Evolutionary conservation across 257 asterid species (phyloP).

Genomic region (Solanum corneliomulleri): DNA sequence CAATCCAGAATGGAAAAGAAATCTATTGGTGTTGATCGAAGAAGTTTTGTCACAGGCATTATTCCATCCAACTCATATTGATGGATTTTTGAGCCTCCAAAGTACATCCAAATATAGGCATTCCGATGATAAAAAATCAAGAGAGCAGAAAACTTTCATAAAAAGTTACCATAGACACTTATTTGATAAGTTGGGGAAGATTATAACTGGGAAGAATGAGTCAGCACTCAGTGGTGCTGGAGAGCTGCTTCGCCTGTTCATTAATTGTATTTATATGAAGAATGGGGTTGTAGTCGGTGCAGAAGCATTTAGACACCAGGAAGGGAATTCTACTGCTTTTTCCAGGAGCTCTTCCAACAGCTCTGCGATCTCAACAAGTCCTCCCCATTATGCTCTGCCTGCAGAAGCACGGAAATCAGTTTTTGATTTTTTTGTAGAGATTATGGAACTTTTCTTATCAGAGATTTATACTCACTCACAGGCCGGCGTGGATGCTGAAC

Average conservation of each 20-base stretch:
- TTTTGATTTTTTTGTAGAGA: constrained; percentile 60
- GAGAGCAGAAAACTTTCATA: constrained; percentile 36
- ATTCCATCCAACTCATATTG: constrained; percentile 75
- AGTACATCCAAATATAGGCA: constrained; percentile 39
- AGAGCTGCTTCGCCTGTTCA: constrained; percentile 63
- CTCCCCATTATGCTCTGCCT: constrained; percentile 17
- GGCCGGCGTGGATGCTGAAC: constrained; percentile 19
- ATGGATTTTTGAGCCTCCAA: constrained; percentile 61
- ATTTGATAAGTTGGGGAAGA: constrained; percentile 69
- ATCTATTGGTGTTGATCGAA: constrained; percentile 36
- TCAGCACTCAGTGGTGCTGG: constrained; percentile 58
- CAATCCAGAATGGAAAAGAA: constrained; percentile 24
- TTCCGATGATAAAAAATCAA: constrained; percentile 26
- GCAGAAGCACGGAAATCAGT: constrained; percentile 47
- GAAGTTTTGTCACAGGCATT: constrained; percentile 79
- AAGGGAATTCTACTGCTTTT: constrained; percentile 3
- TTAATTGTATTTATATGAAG: constrained; percentile 38
- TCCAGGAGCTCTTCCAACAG: constrained; percentile 7
- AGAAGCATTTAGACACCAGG: constrained; percentile 17
- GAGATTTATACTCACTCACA: constrained; percentile 33
- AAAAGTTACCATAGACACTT: constrained; percentile 87
- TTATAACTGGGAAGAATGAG: constrained; percentile 38
- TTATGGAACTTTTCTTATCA: constrained; percentile 54
- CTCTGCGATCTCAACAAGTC: constrained; percentile 9
- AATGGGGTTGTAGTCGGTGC: constrained; percentile 27